Conservation (phyloP, 257 asterid genomes). For the Perilla frutescens region DNA sequence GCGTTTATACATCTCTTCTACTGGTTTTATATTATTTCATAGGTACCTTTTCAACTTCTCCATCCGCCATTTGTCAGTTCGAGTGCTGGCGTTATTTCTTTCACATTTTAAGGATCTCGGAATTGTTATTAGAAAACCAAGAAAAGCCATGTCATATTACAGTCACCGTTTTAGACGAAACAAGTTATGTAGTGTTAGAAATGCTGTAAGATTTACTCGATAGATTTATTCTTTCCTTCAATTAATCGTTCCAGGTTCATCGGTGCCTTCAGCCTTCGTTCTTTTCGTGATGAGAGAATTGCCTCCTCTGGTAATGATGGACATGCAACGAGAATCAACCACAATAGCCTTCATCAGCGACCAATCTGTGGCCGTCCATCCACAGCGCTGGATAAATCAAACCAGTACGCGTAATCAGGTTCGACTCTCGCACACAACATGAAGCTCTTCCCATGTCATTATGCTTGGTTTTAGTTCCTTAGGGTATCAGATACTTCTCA, state of each 20-base stretch:
- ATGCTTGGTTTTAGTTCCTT: background rate
- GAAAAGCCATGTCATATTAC: no score
- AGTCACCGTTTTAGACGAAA: no score
- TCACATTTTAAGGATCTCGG: no score
- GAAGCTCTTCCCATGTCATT: background rate
- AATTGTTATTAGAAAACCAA: no score
- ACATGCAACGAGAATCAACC: conserved; percentile 58
- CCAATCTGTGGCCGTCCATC: conserved; percentile 49
- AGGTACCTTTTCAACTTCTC: conserved; percentile 47
- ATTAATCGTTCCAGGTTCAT: conserved; percentile 56
- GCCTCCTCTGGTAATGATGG: conserved; percentile 59
- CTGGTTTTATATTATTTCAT: conserved; percentile 65
- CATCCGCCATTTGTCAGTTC: background rate
- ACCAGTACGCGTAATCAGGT: conserved; percentile 72
- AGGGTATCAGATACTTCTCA: background rate
- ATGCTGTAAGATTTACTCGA: background rate
- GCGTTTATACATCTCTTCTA: conserved; percentile 57
- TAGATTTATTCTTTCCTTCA: no score
- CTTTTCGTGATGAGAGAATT: conserved; percentile 88
- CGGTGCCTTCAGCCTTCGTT: conserved; percentile 78
- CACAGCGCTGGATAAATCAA: conserved; percentile 62
- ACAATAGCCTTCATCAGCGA: conserved; percentile 72
- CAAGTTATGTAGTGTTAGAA: background rate
- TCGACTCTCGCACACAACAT: background rate
- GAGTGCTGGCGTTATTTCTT: background rate